Evolutionary conservation across 2,329 filamentous ascomycete genomes (phyloP).

Genomic region (Colletotrichum spaethianum): DNA sequence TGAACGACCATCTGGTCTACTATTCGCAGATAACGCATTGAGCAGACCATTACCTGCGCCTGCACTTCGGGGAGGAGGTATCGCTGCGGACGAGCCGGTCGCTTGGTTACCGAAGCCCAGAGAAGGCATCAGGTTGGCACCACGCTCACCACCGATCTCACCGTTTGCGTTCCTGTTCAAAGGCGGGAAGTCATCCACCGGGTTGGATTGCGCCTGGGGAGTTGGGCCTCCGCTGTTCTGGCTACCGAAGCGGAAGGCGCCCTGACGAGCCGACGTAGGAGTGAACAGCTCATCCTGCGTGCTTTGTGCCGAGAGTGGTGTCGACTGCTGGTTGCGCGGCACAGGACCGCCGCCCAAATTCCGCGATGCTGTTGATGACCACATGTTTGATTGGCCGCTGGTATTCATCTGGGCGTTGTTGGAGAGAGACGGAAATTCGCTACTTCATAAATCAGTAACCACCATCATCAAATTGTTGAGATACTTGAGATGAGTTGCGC

Average conservation of each 20-base stretch:
- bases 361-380: constrained; percentile 66
- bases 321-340: constrained; percentile 66
- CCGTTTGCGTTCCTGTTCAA: constrained; percentile 70
- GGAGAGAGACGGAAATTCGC: constrained; percentile 77
- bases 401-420: constrained; percentile 70
- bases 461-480: background rate
- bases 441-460: constrained; percentile 52
- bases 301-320: constrained; percentile 66
- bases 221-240: constrained; percentile 55
- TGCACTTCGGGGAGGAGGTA: constrained; percentile 57
- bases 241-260: constrained; percentile 68
- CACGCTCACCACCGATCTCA: constrained; percentile 71
- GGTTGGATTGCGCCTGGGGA: constrained; percentile 62
- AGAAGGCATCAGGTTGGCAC: constrained; percentile 65
- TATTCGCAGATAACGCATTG: constrained; percentile 75
- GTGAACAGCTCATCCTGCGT: constrained; percentile 62
- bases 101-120: constrained; percentile 67
- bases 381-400: constrained; percentile 66
- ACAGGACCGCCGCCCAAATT: constrained; percentile 61
- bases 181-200: constrained; percentile 74
- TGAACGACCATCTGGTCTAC: constrained; percentile 64
- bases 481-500: background rate
- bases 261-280: constrained; percentile 62
- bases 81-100: constrained; percentile 50
- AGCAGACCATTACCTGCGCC: constrained; percentile 70